These are phyloP conservation scores for Zygoascus tannicola DNA, from an alignment of 805 yeast species.

Conservation along the genomic window DNA sequence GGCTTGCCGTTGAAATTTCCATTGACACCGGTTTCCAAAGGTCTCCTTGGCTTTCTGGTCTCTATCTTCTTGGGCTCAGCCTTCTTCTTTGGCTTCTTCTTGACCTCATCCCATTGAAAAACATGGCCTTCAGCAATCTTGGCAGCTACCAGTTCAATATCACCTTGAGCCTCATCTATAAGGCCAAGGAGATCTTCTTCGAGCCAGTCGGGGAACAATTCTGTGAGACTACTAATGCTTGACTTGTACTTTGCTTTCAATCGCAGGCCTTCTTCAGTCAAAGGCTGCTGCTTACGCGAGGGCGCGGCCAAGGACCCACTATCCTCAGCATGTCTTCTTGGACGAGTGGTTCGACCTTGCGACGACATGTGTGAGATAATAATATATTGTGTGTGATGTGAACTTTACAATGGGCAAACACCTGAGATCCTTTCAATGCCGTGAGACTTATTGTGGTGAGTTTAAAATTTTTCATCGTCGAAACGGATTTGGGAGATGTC, in stretches of 20 bases:
- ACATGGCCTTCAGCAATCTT: slow-evolving; percentile 87
- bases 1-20: background rate
- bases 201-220: slow-evolving; percentile 93
- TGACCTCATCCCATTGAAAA: slow-evolving; percentile 89
- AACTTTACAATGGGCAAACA: no score
- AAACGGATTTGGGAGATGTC: no score
- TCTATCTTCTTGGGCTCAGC: slow-evolving; percentile 16
- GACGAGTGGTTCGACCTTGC: background rate
- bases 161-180: slow-evolving; percentile 61
- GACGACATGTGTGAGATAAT: background rate
- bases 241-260: slow-evolving; percentile 25
- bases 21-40: no score
- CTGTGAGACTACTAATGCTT: slow-evolving; percentile 51
- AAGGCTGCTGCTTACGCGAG: slow-evolving; percentile 7
- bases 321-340: background rate
- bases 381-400: no score
- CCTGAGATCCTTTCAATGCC: no score
- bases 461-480: no score
- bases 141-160: slow-evolving; percentile 71
- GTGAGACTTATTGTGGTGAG: no score
- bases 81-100: slow-evolving; percentile 33
- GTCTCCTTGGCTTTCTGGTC: slow-evolving; percentile 6
- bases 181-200: slow-evolving; percentile 70
- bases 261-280: slow-evolving; percentile 25
- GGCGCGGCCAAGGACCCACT: background rate